phyloP scores from a whole-genome alignment of 2,329 filamentous ascomycete species.

The Cadophora luteo-olivacea region DNA sequence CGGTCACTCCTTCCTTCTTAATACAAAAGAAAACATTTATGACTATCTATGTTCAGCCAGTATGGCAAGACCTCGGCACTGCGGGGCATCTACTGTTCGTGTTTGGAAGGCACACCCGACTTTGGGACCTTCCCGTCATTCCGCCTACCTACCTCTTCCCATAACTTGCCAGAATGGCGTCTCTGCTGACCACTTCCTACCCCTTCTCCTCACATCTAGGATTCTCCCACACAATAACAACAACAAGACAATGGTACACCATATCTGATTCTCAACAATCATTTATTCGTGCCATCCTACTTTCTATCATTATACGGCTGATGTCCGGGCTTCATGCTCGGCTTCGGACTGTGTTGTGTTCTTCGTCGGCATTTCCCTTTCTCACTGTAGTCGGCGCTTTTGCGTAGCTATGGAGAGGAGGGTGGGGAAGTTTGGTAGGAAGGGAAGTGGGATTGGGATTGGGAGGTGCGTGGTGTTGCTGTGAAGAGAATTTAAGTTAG shows the following conservation, averaged over 20 bases:
- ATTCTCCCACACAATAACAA: not conserved
- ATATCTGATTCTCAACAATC: slow-evolving; percentile 6
- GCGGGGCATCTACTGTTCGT: too few relatives aligned
- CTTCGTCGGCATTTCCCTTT: slow-evolving; percentile 48
- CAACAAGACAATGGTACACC: not conserved
- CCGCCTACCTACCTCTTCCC: not conserved
- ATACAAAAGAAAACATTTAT: slow-evolving; percentile 16
- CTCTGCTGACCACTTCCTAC: slow-evolving; percentile 17
- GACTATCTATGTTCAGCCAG: too few relatives aligned
- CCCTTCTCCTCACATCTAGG: not conserved
- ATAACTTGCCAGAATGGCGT: slow-evolving; percentile 24
- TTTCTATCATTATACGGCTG: not conserved
- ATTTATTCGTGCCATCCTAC: not conserved
- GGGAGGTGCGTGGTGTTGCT: not conserved
- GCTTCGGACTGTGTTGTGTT: slow-evolving; percentile 34
- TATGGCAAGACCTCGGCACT: too few relatives aligned
- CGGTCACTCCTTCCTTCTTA: slow-evolving; percentile 21
- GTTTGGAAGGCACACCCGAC: not conserved
- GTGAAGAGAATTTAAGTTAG: too few relatives aligned
- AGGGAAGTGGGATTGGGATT: not conserved
- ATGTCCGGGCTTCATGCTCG: slow-evolving; percentile 4
- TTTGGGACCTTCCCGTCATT: not conserved
- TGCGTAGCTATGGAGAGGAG: slow-evolving; percentile 58
- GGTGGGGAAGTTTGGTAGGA: not conserved
- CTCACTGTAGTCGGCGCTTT: slow-evolving; percentile 58